phyloP scores from a whole-genome alignment of 768 basidiomycete genomes.

The Termitomyces sp. region DNA sequence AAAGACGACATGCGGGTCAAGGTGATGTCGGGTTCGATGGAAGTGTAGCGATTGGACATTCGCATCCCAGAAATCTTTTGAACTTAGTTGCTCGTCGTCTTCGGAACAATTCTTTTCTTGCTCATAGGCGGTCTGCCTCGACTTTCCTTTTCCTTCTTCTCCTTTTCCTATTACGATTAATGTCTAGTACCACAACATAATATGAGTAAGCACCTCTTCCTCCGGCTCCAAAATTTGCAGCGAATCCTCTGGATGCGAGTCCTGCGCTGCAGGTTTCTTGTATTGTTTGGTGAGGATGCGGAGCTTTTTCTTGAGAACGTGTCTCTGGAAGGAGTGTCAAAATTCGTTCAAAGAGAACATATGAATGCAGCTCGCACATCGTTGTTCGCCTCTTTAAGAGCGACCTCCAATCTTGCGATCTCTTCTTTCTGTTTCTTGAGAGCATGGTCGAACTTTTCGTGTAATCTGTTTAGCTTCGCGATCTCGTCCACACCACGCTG shows the following conservation, averaged over 20 bases:
- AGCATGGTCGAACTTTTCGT: conserved; percentile 1
- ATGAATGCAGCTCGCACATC: not conserved
- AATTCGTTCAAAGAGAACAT: not conserved
- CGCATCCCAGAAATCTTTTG: too few species aligned
- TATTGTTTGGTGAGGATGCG: conserved; percentile 7
- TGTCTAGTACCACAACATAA: not conserved
- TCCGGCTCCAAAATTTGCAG: conserved; percentile 9
- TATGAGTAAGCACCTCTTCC: not conserved
- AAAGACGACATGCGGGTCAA: not conserved
- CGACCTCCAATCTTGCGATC: not conserved
- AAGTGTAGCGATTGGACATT: not conserved
- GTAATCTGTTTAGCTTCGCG: not conserved
- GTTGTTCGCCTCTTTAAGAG: conserved; percentile 5
- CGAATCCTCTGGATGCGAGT: conserved; percentile 13
- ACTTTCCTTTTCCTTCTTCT: not conserved
- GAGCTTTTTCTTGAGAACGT: conserved; percentile 10
- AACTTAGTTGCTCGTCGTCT: not conserved
- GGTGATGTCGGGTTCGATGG: not conserved
- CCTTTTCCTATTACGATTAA: not conserved
- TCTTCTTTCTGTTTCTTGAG: conserved; percentile 7
- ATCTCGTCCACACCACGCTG: not conserved
- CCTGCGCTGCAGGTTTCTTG: not conserved
- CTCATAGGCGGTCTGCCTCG: not conserved
- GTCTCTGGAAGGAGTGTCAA: conserved; percentile 1
- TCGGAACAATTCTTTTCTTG: conserved; percentile 1